Evolutionary conservation across 1,139 yeast genomes (phyloP), one percentile per base, ranked within the genome.

Genomic region (Suhomyces coccinellae): DNA sequence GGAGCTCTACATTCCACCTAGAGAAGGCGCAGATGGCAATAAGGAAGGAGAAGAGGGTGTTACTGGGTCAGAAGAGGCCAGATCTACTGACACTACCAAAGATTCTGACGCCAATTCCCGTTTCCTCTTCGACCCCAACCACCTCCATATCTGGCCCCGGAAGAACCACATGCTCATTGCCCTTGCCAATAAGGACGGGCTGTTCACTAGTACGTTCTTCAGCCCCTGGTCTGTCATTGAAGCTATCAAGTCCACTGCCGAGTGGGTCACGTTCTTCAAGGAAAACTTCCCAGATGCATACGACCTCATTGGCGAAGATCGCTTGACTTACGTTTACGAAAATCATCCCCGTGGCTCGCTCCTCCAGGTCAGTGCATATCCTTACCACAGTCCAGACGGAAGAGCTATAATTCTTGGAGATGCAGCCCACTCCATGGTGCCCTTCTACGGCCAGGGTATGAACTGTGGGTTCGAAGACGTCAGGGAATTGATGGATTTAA

Each of bases 391-490:
- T 48, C 73, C 76, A 29, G 66, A 71, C 35, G 90, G 85, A 33
- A 77, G 79, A 48, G 83, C 84, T 13, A 70, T 91, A 12, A 68
- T 91, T 6, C 69, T 91, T 30, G 97, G 97, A 4, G 97, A 91
- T 63, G 96, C 97, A 1, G 96, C 97, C 0, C 98, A 91, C 64
- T 83, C 95, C 13, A 90, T 90, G 97, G 97, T 91, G 4, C 98
- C 98, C 12, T 91, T 91, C 61, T 91, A 90, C 58, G 97, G 97
- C 7, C 98, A 91, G 63, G 98, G 98, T 3, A 86, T 91, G 95
- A 91, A 91, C 62, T 88, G 97, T 60, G 98, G 98, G 1, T 86
- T 91, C 60, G 97, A 91, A 63, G 97, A 91, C 57, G 90, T 90
- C 11, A 73, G 83, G 42, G 80, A 84, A 1, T 68, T 91, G 45